Conservation (phyloP, 306 rosid species). For the Dalbergia cultrata region DNA sequence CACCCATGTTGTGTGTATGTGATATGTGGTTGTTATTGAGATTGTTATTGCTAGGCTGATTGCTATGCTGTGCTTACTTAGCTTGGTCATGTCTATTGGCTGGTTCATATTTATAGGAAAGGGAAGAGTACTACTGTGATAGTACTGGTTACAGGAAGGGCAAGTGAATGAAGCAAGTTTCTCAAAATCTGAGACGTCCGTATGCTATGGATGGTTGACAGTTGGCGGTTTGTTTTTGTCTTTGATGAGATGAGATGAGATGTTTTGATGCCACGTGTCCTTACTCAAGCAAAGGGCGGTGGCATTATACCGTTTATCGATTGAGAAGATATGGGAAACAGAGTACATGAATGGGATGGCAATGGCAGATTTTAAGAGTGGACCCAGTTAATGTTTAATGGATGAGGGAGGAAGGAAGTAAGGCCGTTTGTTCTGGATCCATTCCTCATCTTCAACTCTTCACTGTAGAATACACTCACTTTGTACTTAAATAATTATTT, state of each 20-base stretch:
- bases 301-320: not conserved
- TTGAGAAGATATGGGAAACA: not conserved
- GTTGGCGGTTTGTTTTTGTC: slow-evolving; percentile 34
- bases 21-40: no score
- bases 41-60: not conserved
- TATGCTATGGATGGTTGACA: not conserved
- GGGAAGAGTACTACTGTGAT: no score
- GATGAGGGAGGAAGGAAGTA: no score
- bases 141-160: no score
- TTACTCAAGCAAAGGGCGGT: not conserved
- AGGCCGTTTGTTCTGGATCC: not conserved
- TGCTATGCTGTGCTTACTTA: not conserved
- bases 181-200: not conserved
- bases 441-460: no score
- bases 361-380: not conserved
- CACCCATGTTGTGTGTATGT: slow-evolving; percentile 49
- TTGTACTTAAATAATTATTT: no score
- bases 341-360: not conserved
- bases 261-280: not conserved
- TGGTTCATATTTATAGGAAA: no score
- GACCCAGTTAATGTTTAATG: not conserved
- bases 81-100: not conserved
- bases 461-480: no score
- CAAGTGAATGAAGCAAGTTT: no score
- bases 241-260: not conserved